Evolutionary conservation across 257 asterid species (phyloP).

Genomic region (Paraleonurus japonicus): DNA sequence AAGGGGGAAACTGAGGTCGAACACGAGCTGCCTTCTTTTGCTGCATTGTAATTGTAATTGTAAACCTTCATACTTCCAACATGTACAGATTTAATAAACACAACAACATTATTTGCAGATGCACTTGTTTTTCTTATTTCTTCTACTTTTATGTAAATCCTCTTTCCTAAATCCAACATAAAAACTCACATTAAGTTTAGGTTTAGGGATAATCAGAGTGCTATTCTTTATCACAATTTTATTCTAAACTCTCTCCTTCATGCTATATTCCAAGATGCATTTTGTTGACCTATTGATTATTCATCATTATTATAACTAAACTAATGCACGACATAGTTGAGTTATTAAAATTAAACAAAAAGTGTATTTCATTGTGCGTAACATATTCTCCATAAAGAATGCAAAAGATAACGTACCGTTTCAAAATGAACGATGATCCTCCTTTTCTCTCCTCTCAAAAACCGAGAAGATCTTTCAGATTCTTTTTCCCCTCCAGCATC

Average conservation of each 20-base stretch:
- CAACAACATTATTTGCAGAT: constrained; percentile 24
- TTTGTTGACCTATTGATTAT: no score
- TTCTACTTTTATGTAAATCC: constrained; percentile 32
- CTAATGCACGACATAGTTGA: not conserved
- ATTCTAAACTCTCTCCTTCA: no score
- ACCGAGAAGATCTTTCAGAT: constrained; percentile 22
- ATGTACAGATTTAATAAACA: constrained; percentile 34
- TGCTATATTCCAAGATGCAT: no score
- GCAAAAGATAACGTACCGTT: not conserved
- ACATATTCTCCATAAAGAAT: not conserved
- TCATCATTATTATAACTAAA: no score
- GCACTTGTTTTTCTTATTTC: constrained; percentile 34
- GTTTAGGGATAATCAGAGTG: no score
- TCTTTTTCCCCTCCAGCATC: constrained; percentile 16
- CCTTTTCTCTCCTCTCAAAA: constrained; percentile 26
- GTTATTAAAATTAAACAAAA: not conserved
- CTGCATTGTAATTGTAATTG: no score
- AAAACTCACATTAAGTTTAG: no score
- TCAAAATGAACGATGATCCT: constrained; percentile 43
- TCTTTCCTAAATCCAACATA: no score
- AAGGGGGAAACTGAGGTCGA: constrained; percentile 80
- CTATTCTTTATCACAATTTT: no score
- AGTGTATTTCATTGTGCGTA: not conserved
- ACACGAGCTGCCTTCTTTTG: constrained; percentile 91
- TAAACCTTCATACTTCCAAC: constrained; percentile 34